Evolutionary conservation across 352 stramenopile genomes (phyloP).

Genomic region (Peronosclerospora sorghi): DNA sequence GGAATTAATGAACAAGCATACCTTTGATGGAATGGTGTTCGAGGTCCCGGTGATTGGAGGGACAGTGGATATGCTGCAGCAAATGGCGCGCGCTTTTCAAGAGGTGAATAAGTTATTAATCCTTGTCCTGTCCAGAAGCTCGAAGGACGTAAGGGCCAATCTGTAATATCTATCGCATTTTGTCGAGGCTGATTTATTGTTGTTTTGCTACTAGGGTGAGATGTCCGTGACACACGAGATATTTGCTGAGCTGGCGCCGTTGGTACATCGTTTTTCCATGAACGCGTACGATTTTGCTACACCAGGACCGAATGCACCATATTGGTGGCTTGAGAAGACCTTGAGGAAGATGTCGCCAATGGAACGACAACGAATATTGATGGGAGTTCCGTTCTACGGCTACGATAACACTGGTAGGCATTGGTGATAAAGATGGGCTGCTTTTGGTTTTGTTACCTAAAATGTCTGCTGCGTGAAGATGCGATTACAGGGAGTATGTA

Average conservation of each 20-base stretch:
- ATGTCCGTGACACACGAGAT: slow-evolving; percentile 45
- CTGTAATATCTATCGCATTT: not conserved
- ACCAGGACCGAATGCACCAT: slow-evolving; percentile 56
- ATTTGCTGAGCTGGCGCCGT: slow-evolving; percentile 37
- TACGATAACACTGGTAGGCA: slow-evolving; percentile 56
- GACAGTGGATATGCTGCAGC: slow-evolving; percentile 52
- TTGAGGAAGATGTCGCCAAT: slow-evolving; percentile 32
- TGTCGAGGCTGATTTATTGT: slow-evolving; percentile 1
- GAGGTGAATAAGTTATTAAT: slow-evolving; percentile 44
- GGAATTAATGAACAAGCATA: slow-evolving; percentile 22
- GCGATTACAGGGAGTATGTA: slow-evolving; percentile 32
- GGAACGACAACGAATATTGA: slow-evolving; percentile 46
- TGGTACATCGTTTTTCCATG: slow-evolving; percentile 73
- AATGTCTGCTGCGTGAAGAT: slow-evolving; percentile 13
- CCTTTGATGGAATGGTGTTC: slow-evolving; percentile 67
- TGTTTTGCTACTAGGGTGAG: slow-evolving; percentile 19
- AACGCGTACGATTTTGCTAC: slow-evolving; percentile 69
- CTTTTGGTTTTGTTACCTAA: not conserved
- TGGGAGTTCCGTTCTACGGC: slow-evolving; percentile 72
- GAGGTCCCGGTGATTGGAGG: slow-evolving; percentile 55
- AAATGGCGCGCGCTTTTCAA: slow-evolving; percentile 39
- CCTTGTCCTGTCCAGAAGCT: slow-evolving; percentile 49
- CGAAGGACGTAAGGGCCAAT: slow-evolving; percentile 26
- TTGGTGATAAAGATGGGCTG: not conserved
- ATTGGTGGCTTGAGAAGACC: slow-evolving; percentile 53